These are phyloP conservation scores for Eurotiales sp. DNA, from an alignment of 2,329 filamentous ascomycete species.

Conservation along the genomic window DNA sequence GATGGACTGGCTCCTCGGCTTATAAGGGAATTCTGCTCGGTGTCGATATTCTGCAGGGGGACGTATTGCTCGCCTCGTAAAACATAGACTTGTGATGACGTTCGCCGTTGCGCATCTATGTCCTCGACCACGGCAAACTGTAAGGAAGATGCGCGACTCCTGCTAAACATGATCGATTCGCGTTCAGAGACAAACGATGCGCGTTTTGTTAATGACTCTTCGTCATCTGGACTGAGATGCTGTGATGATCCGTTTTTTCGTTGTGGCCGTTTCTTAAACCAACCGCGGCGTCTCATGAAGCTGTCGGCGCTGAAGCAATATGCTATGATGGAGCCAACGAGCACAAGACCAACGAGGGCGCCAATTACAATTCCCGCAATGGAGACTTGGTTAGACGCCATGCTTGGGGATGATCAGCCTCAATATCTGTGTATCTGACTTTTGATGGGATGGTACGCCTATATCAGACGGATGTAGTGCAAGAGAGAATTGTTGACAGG, in stretches of 20 bases:
- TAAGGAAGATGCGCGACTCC: slow-evolving; percentile 23
- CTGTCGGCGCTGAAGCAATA: slow-evolving; percentile 13
- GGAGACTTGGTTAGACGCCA: neutral
- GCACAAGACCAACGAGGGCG: neutral
- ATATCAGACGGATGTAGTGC: neutral
- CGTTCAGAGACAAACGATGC: slow-evolving; percentile 21
- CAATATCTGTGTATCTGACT: neutral
- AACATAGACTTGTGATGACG: slow-evolving; percentile 13
- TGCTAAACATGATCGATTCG: slow-evolving; percentile 28
- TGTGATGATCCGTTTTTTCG: neutral
- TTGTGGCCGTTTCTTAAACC: slow-evolving; percentile 1
- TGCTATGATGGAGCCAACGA: neutral
- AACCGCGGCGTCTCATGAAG: slow-evolving; percentile 13
- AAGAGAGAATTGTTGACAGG: neutral
- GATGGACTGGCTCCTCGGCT: neutral
- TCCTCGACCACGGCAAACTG: slow-evolving; percentile 22
- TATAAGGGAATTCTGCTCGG: slow-evolving; percentile 2
- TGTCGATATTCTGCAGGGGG: slow-evolving; percentile 10
- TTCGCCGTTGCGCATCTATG: slow-evolving; percentile 5
- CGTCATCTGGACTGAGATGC: slow-evolving; percentile 3
- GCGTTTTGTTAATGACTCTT: slow-evolving; percentile 11
- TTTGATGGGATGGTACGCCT: neutral
- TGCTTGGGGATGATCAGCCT: slow-evolving; percentile 3
- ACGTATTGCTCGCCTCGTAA: slow-evolving; percentile 10
- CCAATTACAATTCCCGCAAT: slow-evolving; percentile 12